Base-by-base conservation (phyloP, 345 rosid genomes). In the Eutrema japonicum region DNA sequence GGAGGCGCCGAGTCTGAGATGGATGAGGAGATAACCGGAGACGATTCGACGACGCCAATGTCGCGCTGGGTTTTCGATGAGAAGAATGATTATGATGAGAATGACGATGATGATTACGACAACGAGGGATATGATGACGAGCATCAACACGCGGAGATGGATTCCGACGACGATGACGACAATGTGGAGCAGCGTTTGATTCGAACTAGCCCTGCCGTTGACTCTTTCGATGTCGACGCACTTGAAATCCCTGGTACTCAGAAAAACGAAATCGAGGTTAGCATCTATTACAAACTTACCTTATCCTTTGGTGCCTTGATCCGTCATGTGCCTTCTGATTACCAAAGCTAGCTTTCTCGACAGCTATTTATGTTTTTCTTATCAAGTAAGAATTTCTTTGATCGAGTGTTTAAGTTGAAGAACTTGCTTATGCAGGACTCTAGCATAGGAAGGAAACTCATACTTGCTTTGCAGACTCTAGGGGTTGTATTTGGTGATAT, bases 401-500 rank as follows among this genome's bases (percentile, higher is more conserved):
- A 36, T 46, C 10, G 0, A 70, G 8, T 33, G 59, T 32, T 60
- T 33, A 7, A 61, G 26, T 38, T 65, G 35, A 36, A 30, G 43
- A 72, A 51, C 12, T 64, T 64, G 22, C 14, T 45, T 5, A 26
- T 83, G 77, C 87, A 95, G 99, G 99, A 87, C 32, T 77, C 85
- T 59, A 80, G 87, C 56, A 16, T 90, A 11, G 86, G 96, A 42
- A 92, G 81, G 89, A 90, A 71, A 56, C 74, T 95, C 66, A 59
- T 85, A 16, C 88, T 95, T 54, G 92, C 92, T 48, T 88, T 85
- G 77, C 99, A 95, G 81, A 95, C 97, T n/a, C 87, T 92, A 58
- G 97, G 96, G 41, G 88, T 92, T 79, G 98, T 92, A 32, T 95
- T 95, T 85, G 99, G 99, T 69, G 99, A 95, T 73, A 94, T 92